These are phyloP conservation scores for Pochonia chlamydosporia DNA, from an alignment of 2,329 filamentous ascomycete species.

Conservation along the genomic window DNA sequence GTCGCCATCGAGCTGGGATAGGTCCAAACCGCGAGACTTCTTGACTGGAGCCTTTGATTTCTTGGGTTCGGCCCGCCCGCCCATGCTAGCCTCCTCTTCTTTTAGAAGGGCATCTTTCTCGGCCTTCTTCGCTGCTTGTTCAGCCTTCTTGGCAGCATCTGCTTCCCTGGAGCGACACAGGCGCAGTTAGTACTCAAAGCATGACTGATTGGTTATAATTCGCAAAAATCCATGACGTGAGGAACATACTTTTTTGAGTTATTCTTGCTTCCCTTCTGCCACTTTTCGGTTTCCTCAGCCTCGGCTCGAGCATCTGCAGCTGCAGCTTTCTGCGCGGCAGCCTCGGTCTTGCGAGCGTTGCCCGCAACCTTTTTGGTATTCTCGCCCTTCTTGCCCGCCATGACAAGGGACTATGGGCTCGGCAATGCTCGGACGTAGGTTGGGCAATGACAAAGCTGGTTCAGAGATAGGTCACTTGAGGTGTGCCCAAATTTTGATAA, in stretches of 20 bases:
- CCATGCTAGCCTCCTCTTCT: slow-evolving; percentile 69
- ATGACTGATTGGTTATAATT: neutral
- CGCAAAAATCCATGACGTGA: too few relatives aligned
- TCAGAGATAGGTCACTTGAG: neutral
- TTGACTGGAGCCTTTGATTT: slow-evolving; percentile 63
- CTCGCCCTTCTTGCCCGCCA: slow-evolving; percentile 73
- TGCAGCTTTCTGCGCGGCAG: slow-evolving; percentile 73
- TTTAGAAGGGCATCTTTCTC: slow-evolving; percentile 78
- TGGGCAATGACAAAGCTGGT: neutral
- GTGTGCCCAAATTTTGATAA: neutral
- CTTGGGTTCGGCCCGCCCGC: slow-evolving; percentile 56
- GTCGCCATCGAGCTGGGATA: slow-evolving; percentile 66
- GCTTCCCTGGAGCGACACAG: slow-evolving; percentile 23
- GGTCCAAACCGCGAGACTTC: slow-evolving; percentile 67
- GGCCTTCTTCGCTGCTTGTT: slow-evolving; percentile 86
- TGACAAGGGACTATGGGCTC: slow-evolving; percentile 28
- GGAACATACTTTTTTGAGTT: slow-evolving; percentile 88
- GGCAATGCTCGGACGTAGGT: slow-evolving; percentile 6
- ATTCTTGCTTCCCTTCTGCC: slow-evolving; percentile 81
- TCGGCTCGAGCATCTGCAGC: slow-evolving; percentile 61
- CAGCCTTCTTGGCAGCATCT: slow-evolving; percentile 62
- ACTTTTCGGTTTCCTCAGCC: slow-evolving; percentile 66
- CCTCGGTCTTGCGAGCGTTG: slow-evolving; percentile 88
- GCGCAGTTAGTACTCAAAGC: neutral
- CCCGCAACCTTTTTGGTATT: slow-evolving; percentile 86